Percentiles rank a stretch among this genome's conserved stretches.
These are phyloP conservation scores for Backusella mclennaniae DNA, from an alignment of 192 early-diverging fungal genomes.

Conservation along the genomic window DNA sequence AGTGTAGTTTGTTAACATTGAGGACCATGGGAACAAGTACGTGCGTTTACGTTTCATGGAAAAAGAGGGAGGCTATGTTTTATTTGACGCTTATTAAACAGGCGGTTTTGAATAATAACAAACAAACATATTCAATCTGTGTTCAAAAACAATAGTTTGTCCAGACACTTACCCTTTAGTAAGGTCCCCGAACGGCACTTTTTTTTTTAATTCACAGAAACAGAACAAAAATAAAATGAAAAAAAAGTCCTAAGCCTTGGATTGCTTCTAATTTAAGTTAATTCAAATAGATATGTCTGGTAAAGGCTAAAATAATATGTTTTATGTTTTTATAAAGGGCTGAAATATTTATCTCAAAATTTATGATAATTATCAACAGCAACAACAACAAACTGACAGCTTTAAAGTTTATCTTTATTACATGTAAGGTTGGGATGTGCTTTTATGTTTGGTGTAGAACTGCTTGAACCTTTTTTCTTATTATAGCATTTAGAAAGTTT, in stretches of 20 bases:
- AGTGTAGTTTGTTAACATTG: not conserved
- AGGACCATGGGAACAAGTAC: not conserved
- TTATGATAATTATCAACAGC: not conserved
- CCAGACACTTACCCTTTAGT: not conserved
- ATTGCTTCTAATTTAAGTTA: not conserved
- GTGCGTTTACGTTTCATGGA: conserved; percentile 1
- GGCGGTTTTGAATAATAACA: not conserved
- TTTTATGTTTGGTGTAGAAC: not conserved
- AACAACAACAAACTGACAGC: not conserved
- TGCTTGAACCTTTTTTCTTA: not conserved
- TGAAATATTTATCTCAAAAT: not conserved
- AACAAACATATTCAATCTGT: not conserved
- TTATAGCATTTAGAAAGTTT: not conserved
- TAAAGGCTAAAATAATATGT: not conserved
- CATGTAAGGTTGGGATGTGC: not conserved
- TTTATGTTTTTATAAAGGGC: no score
- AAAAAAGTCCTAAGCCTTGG: not conserved
- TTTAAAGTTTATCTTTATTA: not conserved
- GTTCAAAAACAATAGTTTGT: not conserved
- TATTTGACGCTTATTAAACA: not conserved
- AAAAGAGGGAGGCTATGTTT: not conserved
- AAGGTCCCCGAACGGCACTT: not conserved
- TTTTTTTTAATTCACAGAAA: not conserved
- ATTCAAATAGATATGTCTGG: not conserved
- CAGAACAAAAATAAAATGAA: not conserved